These are phyloP conservation scores for Umbilicaria muhlenbergii DNA, from an alignment of 495 filamentous ascomycete genomes.

Conservation along the genomic window DNA sequence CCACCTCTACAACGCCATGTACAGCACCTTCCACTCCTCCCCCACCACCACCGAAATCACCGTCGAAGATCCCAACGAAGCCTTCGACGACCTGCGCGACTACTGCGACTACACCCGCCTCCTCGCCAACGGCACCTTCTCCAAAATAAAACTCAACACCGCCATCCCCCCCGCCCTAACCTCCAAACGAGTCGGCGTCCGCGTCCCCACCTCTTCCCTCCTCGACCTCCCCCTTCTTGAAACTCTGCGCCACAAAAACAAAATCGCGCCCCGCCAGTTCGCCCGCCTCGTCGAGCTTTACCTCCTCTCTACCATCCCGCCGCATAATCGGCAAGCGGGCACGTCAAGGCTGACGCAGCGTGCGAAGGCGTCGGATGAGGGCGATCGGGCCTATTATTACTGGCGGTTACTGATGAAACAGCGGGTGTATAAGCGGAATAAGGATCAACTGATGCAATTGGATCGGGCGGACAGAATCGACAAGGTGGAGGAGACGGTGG, in stretches of 20 bases:
- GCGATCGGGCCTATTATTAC: constrained; percentile 53
- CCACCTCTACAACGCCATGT: constrained; percentile 66
- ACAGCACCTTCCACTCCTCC: constrained; percentile 43
- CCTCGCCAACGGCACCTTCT: constrained; percentile 22
- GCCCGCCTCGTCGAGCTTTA: constrained; percentile 75
- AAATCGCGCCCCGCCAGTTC: constrained; percentile 83
- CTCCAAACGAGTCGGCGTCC: constrained; percentile 20
- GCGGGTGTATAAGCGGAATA: constrained; percentile 63
- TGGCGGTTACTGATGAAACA: constrained; percentile 77
- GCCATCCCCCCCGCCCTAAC: constrained; percentile 25
- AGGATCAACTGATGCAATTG: constrained; percentile 61
- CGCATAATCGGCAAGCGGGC: constrained; percentile 38
- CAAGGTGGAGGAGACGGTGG: constrained; percentile 65
- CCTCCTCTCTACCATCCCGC: constrained; percentile 59
- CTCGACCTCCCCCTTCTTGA: constrained; percentile 38
- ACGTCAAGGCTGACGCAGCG: constrained; percentile 40
- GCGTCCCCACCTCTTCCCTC: constrained; percentile 47
- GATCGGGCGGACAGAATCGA: constrained; percentile 60
- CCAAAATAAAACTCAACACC: constrained; percentile 26
- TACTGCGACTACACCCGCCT: constrained; percentile 63
- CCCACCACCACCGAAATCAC: constrained; percentile 64
- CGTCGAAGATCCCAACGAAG: constrained; percentile 90
- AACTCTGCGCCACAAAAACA: constrained; percentile 50
- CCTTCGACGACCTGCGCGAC: constrained; percentile 83
- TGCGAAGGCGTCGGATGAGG: constrained; percentile 31